Percentiles rank a stretch among this genome's conserved stretches.
Evolutionary conservation across 1,139 yeast species (phyloP).

Genomic region (Candida dubliniensis): DNA sequence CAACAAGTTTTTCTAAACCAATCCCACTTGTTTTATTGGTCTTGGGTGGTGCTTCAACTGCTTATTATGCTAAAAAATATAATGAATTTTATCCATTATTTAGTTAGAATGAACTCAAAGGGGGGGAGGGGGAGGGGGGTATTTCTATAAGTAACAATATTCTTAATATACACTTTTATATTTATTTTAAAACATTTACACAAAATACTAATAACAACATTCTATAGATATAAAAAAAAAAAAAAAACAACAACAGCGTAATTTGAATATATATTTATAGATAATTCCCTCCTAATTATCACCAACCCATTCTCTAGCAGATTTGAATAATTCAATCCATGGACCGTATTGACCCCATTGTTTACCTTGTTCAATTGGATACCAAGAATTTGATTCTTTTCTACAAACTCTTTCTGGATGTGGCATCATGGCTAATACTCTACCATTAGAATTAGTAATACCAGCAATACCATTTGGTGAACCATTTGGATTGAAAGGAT

Average conservation of each 20-base stretch:
- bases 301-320: constrained; percentile 94
- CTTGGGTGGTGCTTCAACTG: constrained; percentile 65
- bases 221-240: no score
- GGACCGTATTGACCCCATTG: constrained; percentile 82
- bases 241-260: no score
- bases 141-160: no score
- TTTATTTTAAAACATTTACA: background rate
- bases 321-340: constrained; percentile 91
- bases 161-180: background rate
- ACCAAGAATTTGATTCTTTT: constrained; percentile 87
- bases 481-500: constrained; percentile 97
- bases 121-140: no score
- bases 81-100: constrained; percentile 58
- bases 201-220: background rate
- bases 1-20: constrained; percentile 63
- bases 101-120: no score
- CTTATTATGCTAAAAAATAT: constrained; percentile 69
- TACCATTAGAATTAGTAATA: constrained; percentile 83
- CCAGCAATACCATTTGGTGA: constrained; percentile 94
- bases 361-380: constrained; percentile 67
- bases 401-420: constrained; percentile 97
- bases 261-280: constrained; percentile 8
- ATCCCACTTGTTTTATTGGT: constrained; percentile 67
- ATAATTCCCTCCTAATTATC: constrained; percentile 19
- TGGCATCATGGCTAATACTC: constrained; percentile 99